Percentiles rank a stretch among this genome's conserved stretches.
Conservation (phyloP, 2,329 filamentous ascomycete genomes). For the Neospermospora avenae region DNA sequence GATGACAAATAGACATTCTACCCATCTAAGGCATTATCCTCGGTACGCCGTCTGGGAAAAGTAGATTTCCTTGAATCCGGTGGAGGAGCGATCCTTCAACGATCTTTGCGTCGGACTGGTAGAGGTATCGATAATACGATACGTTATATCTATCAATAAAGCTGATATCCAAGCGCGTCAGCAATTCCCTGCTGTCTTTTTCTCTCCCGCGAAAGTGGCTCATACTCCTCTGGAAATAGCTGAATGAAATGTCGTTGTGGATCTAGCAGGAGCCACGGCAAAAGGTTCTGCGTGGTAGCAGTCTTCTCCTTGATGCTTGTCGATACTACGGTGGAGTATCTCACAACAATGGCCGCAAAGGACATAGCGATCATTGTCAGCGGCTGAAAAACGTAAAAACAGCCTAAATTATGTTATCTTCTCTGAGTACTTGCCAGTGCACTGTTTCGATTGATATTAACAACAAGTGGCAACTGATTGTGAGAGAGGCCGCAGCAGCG, state of each 20-base stretch:
- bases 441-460: neutral
- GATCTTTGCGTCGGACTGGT: neutral
- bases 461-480: neutral
- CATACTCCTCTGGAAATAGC: neutral
- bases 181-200: neutral
- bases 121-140: neutral
- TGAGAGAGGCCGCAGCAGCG: neutral
- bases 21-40: neutral
- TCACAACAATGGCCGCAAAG: neutral
- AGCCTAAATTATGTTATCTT: neutral
- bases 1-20: neutral
- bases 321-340: neutral
- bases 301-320: neutral
- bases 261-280: neutral
- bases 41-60: neutral
- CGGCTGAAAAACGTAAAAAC: neutral
- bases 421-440: neutral
- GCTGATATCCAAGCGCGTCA: neutral
- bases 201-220: neutral
- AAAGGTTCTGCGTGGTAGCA: neutral
- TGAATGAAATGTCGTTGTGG: neutral
- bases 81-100: neutral
- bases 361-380: neutral
- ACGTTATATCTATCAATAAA: too few species aligned
- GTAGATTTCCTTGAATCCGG: neutral